A percentile compares a stretch with the other conserved stretches of the same genome.
Conservation (phyloP, 352 stramenopile species). For the Thraustotheca clavata region DNA sequence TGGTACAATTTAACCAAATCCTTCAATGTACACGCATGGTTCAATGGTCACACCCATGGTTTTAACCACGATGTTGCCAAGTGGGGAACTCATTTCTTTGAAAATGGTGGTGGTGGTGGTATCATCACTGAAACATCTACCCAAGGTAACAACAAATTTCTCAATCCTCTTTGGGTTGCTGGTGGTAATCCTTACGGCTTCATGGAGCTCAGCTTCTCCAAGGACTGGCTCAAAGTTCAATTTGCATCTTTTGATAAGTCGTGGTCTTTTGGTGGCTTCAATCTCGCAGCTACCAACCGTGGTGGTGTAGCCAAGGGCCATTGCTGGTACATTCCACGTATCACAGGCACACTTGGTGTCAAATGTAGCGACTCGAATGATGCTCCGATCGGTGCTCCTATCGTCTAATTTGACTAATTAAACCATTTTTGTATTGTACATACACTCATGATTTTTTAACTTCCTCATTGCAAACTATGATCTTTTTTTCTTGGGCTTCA, state of each 20-base stretch:
- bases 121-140: slow-evolving; percentile 77
- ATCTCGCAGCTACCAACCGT: background rate
- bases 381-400: slow-evolving; percentile 1
- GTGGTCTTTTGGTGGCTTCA: slow-evolving; percentile 18
- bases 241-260: slow-evolving; percentile 21
- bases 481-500: too few species aligned
- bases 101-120: slow-evolving; percentile 77
- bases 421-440: too few species aligned
- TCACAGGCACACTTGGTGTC: slow-evolving; percentile 30
- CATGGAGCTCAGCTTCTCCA: slow-evolving; percentile 14
- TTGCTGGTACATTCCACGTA: slow-evolving; percentile 68
- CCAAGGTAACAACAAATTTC: slow-evolving; percentile 18
- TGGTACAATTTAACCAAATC: slow-evolving; percentile 82
- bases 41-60: slow-evolving; percentile 81
- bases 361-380: slow-evolving; percentile 34
- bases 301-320: slow-evolving; percentile 61
- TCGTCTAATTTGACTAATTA: slow-evolving; percentile 9
- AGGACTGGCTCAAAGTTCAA: slow-evolving; percentile 20
- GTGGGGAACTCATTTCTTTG: slow-evolving; percentile 82
- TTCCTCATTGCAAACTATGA: too few species aligned
- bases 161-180: slow-evolving; percentile 53
- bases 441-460: too few species aligned
- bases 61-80: slow-evolving; percentile 85
- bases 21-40: slow-evolving; percentile 58
- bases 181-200: slow-evolving; percentile 12